Base-by-base conservation (phyloP, 2,329 filamentous ascomycete genomes). In the Pestalotiopsis sp. region DNA sequence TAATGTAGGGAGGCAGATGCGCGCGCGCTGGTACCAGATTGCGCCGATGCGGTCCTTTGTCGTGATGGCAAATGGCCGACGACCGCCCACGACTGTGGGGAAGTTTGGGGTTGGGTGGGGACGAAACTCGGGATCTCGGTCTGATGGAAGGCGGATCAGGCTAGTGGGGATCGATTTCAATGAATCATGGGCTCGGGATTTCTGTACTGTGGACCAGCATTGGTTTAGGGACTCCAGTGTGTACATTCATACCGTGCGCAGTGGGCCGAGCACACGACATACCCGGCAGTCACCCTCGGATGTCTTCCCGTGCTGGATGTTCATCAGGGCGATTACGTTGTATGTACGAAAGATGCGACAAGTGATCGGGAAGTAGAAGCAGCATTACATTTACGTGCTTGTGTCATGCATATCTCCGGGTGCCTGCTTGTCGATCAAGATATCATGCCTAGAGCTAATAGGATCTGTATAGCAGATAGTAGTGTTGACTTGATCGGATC, bases 71-170 rank as follows among this genome's bases (percentile, higher is more conserved):
- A 66, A 58, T 56, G 41, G 63, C 63, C 63, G 63, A 58, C 31
- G 17, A 58, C 63, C 63, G 41, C 52, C 56, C 31, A 36, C 27
- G 14, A 14, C 49, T n/a, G 23, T 56, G 65, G 65, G 40, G 65
- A 66, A 66, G 56, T 59, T 66, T 59, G 65, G 65, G 56, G 49
- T 41, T 59, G n/a, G n/a, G 65, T 59, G 65, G 52, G 58, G 52
- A 38, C 36, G 31, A 17, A 52, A 52, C 58, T 66, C 65, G 65
- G 65, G 31, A 52, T 59, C 52, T 66, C 65, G 65, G 65, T 60
- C 17, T 36, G 65, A 66, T 60, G 65, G 65, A 66, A 27, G 27
- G 56, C 63, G 63, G 25, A 57, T 61, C 23, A 52, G 45, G 36
- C 57, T 64, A 38, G 36, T 45, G 41, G 63, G 9, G 6, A 52